Evolutionary conservation across 139 green algal genomes (phyloP), one percentile per base, ranked within the genome.

Genomic region (Limnomonas spitsbergensis): DNA sequence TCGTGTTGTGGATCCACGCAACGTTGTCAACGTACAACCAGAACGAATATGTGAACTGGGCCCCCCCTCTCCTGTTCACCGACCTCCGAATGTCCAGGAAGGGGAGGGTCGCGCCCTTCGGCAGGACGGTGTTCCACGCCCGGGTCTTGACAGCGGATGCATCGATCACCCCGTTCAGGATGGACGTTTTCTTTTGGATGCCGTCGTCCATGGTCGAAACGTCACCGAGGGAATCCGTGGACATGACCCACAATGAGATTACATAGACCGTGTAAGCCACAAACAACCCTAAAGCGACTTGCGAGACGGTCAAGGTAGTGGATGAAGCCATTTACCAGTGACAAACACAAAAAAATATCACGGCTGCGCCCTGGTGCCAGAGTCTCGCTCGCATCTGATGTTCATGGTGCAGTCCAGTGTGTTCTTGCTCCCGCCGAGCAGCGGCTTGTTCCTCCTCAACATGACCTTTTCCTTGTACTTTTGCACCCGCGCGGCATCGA

Each of bases 381-480:
- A n/a, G n/a, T n/a, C n/a, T n/a, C n/a, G n/a, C n/a, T n/a, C n/a
- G n/a, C n/a, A 61, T 20, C 14, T 61, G 61, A 72, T 34, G 29
- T 72, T 72, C 61, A 72, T 72, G 7, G 61, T 72, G 61, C 29
- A 24, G 61, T 72, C 61, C 27, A 72, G 61, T 37, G 61, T 72
- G 26, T 39, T 39, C 61, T 36, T 34, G 26, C 24, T 34, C 7
- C 27, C 29, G 26, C 7, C 9, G 27, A 72, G 14, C 47, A 61
- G 7, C 29, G 61, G 61, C 61, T 72, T 72, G 26, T 7, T 72
- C 27, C 61, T 34, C 61, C 61, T 7, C 29, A 72, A 20, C 61
- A 37, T 72, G 27, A 72, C 29, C 61, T 72, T 72, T 34, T 72
- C 61, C 61, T 36, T 72, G 61, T 39, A 39, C 61, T 72, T 34